phyloP scores from a whole-genome alignment of 2,329 filamentous ascomycete species.

The Metarhizium robertsii region DNA sequence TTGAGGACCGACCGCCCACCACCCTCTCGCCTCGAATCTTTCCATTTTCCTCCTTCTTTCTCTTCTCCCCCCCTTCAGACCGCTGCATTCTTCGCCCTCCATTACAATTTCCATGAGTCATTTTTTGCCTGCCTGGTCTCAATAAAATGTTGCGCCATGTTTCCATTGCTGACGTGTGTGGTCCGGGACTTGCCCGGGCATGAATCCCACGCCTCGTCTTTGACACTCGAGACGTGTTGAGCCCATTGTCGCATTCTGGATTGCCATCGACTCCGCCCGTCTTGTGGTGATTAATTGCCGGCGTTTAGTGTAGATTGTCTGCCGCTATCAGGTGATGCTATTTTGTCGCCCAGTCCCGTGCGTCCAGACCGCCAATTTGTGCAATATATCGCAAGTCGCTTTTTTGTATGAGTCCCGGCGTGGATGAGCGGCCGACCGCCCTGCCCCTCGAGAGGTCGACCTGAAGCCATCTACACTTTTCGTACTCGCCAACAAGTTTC shows the following conservation, averaged over 20 bases:
- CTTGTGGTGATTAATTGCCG: neutral
- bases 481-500: neutral
- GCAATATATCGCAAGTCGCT: constrained; percentile 19
- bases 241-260: constrained; percentile 22
- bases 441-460: neutral
- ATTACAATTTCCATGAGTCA: constrained; percentile 22
- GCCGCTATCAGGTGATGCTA: constrained; percentile 9
- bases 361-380: constrained; percentile 8
- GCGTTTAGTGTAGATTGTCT: constrained; percentile 1
- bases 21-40: constrained; percentile 8
- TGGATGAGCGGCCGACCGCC: neutral
- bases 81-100: constrained; percentile 13
- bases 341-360: constrained; percentile 7
- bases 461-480: constrained; percentile 25
- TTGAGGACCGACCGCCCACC: constrained; percentile 13
- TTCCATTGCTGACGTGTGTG: constrained; percentile 8
- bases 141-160: constrained; percentile 14
- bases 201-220: neutral
- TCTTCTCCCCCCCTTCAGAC: constrained; percentile 15
- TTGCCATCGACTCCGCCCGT: constrained; percentile 13
- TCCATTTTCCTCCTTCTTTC: constrained; percentile 11
- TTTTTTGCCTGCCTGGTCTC: constrained; percentile 13
- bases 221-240: neutral
- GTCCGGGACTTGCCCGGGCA: neutral
- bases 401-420: neutral